These are phyloP conservation scores for Phialocephala subalpina DNA, from an alignment of 2,329 filamentous ascomycete species.

Conservation along the genomic window DNA sequence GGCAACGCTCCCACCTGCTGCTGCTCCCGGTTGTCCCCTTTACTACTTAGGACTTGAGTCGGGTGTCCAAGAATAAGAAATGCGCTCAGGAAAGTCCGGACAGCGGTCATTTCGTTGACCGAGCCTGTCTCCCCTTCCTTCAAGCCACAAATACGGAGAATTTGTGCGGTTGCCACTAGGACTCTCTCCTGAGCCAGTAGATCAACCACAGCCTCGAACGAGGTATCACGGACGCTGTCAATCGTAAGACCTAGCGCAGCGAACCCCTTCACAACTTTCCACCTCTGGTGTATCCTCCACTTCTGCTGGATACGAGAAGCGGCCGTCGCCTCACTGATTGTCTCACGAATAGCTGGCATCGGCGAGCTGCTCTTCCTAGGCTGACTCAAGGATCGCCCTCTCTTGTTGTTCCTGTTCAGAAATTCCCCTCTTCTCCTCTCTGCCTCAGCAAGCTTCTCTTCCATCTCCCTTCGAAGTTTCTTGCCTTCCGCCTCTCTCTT, in stretches of 20 bases:
- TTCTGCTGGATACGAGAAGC: slow-evolving; percentile 72
- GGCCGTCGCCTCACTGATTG: slow-evolving; percentile 67
- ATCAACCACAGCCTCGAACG: slow-evolving; percentile 77
- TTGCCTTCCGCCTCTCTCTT: slow-evolving; percentile 78
- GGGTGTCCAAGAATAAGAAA: slow-evolving; percentile 84
- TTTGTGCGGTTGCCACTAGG: slow-evolving; percentile 68
- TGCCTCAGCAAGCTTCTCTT: slow-evolving; percentile 81
- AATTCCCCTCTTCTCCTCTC: slow-evolving; percentile 75
- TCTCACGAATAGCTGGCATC: slow-evolving; percentile 57
- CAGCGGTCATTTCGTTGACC: slow-evolving; percentile 72
- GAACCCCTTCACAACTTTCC: slow-evolving; percentile 70
- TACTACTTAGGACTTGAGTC: slow-evolving; percentile 78
- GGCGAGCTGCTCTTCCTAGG: slow-evolving; percentile 57
- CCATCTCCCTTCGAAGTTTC: slow-evolving; percentile 76
- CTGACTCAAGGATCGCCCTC: slow-evolving; percentile 61
- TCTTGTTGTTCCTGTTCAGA: slow-evolving; percentile 61
- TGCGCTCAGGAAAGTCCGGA: slow-evolving; percentile 80
- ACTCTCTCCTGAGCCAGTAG: slow-evolving; percentile 73
- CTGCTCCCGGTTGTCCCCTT: slow-evolving; percentile 65
- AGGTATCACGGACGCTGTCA: slow-evolving; percentile 72
- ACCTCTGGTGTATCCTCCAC: slow-evolving; percentile 69
- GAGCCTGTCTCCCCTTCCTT: slow-evolving; percentile 69
- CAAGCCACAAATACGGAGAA: slow-evolving; percentile 75
- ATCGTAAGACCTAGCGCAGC: slow-evolving; percentile 72
- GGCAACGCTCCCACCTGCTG: slow-evolving; percentile 61